Conservation (phyloP, 1,284 basidiomycete genomes). For the Leucoagaricus sp. region DNA sequence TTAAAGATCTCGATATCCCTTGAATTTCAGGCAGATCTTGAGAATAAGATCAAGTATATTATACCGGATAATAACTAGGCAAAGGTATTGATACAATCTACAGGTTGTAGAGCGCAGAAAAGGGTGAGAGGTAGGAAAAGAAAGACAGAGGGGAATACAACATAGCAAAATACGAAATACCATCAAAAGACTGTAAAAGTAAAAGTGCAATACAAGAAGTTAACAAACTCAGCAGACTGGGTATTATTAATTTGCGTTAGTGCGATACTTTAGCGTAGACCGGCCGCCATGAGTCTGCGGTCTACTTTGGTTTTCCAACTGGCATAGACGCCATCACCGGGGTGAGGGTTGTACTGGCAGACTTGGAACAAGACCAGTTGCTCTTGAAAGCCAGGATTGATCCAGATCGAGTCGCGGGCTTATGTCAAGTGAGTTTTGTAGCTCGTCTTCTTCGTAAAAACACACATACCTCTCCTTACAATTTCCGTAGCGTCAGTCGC, state of each 20-base stretch:
- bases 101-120: no score
- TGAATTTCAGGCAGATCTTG: not conserved
- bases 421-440: constrained; percentile 8
- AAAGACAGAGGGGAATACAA: not conserved
- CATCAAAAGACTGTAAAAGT: not conserved
- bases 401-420: constrained; percentile 81
- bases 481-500: constrained; percentile 61
- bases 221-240: not conserved
- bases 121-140: not conserved
- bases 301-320: constrained; percentile 60
- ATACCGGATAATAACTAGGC: not conserved
- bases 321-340: constrained; percentile 63
- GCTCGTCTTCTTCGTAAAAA: not conserved
- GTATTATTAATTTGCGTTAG: not conserved
- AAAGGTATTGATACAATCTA: not conserved
- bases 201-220: not conserved
- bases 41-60: not conserved
- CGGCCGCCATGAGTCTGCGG: constrained; percentile 39
- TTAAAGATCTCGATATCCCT: not conserved
- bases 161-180: not conserved
- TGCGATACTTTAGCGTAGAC: constrained; percentile 24
- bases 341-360: constrained; percentile 67
- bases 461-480: constrained; percentile 58
- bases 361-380: constrained; percentile 77
- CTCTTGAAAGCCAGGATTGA: constrained; percentile 75